Evolutionary conservation across 2,329 filamentous ascomycete species (phyloP), one percentile per base, ranked within the genome.

Genomic region (Juglanconis oblonga): DNA sequence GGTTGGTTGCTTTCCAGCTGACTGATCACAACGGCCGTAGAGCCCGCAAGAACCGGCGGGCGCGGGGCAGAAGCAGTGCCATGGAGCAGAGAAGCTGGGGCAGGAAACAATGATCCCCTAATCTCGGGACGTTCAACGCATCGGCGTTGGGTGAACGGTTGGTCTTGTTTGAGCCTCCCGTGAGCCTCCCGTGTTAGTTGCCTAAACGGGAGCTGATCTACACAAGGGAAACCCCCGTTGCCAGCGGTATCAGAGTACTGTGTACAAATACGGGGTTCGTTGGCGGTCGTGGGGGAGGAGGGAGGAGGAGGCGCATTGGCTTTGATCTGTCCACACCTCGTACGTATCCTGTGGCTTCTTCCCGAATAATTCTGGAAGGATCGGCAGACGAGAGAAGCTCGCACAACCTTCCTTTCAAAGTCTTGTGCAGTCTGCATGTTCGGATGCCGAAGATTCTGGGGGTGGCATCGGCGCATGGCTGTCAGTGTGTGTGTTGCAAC

Each of bases 401-500:
- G n/a, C 10, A 9, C 44, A 45, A 45, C 44, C 44, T 45, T 45
- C 44, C 44, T 45, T 6, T 29, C 17, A 35, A 17, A 13, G 9
- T 11, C 17, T 11, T 17, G 17, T 17, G 17, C 5, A 9, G 7
- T 45, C 24, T 49, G 24, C 24, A 32, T 10, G 29, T 49, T 49
- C 47, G 47, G 47, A 32, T 32, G 6, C 47, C 47, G 47, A 49
- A 33, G 11, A 49, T 3, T n/a, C 14, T 17, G 47, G 47, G n/a
- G 31, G 47, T 4, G 47, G n/a, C 2, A 8, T 33, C 3, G 47
- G 47, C n/a, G 24, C 24, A 49, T 9, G 24, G 8, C 47, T 32
- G 54, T 49, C 68, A 59, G 67, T 72, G 11, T 80, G 77, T 14
- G 8, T 14, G 47, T n/a, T n/a, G 47, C 44, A 29, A 9, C 8